Conservation (phyloP, 768 basidiomycete genomes). For the Podaxis rugospora region DNA sequence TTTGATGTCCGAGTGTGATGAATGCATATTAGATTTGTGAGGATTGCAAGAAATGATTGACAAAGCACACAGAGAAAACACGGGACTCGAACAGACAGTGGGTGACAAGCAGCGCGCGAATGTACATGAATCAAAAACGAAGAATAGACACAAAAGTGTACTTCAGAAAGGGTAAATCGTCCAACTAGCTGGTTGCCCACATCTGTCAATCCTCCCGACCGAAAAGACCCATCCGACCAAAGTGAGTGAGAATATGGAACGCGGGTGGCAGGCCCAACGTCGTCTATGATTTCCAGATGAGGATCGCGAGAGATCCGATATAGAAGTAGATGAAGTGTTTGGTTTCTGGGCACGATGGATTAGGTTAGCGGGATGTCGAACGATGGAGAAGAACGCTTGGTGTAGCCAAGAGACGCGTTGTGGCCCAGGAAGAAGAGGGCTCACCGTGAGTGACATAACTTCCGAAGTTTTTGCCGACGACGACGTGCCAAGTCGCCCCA, state of each 20-base stretch:
- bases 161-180: neutral
- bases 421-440: constrained; percentile 19
- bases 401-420: constrained; percentile 8
- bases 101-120: neutral
- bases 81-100: neutral
- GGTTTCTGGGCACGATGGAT: constrained; percentile 58
- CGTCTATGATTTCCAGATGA: constrained; percentile 88
- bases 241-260: neutral
- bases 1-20: constrained; percentile 6
- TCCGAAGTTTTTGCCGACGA: constrained; percentile 98
- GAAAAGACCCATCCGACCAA: neutral
- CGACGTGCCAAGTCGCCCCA: constrained; percentile 96
- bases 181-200: neutral
- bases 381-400: constrained; percentile 10
- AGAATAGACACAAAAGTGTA: neutral
- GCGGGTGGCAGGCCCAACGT: neutral
- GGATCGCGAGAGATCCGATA: constrained; percentile 86
- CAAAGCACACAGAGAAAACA: constrained; percentile 3
- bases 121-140: constrained; percentile 1
- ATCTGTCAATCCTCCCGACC: constrained; percentile 1
- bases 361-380: constrained; percentile 12
- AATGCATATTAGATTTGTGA: constrained; percentile 8
- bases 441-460: constrained; percentile 96
- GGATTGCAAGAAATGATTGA: constrained; percentile 5
- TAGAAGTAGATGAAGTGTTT: constrained; percentile 99